Conservation (phyloP, 495 filamentous ascomycete species). For the Xylaria longipes region DNA sequence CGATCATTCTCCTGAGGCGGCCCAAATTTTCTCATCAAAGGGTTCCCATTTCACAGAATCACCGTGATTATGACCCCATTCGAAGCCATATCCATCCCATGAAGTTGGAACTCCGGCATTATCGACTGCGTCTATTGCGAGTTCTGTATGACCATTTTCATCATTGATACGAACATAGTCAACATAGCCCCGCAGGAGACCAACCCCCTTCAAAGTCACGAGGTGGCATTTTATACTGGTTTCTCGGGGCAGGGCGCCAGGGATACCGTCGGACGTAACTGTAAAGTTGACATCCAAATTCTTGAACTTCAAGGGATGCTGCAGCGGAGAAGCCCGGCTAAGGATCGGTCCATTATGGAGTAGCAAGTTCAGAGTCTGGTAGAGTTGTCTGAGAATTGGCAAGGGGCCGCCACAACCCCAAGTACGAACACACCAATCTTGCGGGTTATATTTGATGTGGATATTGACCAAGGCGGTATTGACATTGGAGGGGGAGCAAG, state of each 20-base stretch:
- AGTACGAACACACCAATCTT: no score
- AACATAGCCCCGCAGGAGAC: background rate
- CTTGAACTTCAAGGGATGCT: background rate
- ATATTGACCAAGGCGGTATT: background rate
- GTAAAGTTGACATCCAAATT: background rate
- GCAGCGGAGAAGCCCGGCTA: background rate
- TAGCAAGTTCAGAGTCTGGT: constrained; percentile 11
- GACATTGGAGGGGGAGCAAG: background rate
- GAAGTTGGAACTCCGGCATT: background rate
- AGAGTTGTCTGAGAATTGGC: constrained; percentile 9
- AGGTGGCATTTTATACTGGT: background rate
- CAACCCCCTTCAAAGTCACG: background rate
- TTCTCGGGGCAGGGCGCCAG: background rate
- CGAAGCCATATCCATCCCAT: background rate
- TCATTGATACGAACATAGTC: background rate
- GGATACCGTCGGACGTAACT: background rate
- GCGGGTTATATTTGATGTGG: background rate
- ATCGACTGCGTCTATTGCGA: background rate
- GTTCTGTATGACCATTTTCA: background rate
- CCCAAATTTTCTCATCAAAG: background rate
- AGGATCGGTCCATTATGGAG: constrained; percentile 17
- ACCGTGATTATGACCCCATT: background rate
- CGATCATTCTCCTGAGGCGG: constrained; percentile 16
- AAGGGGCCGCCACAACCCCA: background rate
- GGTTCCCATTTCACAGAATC: background rate